Evolutionary conservation across 2,329 filamentous ascomycete genomes (phyloP).

Genomic region (Tolypocladium endophyticum): DNA sequence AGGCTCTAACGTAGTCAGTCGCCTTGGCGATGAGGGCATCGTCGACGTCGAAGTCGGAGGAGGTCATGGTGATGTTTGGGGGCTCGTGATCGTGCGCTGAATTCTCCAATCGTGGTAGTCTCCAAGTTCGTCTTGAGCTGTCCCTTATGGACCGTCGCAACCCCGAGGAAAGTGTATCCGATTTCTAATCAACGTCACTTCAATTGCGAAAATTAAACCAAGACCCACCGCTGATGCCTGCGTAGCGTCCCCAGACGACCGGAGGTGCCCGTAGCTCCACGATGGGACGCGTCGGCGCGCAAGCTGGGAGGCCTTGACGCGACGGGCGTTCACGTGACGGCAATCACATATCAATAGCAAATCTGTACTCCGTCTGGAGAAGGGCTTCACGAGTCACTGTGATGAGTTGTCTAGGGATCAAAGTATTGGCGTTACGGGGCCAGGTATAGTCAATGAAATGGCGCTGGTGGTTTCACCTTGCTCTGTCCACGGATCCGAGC

Average conservation of each 20-base stretch:
- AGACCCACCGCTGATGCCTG: background rate
- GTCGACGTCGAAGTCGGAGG: slow-evolving; percentile 14
- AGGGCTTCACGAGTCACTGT: background rate
- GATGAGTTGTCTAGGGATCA: background rate
- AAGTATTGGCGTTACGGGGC: background rate
- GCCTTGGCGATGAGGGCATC: slow-evolving; percentile 43
- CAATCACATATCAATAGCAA: background rate
- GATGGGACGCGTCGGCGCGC: background rate
- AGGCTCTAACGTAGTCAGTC: slow-evolving; percentile 53
- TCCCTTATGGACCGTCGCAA: background rate
- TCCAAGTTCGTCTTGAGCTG: background rate
- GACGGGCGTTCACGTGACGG: background rate
- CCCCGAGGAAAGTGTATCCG: background rate
- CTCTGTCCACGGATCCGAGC: background rate
- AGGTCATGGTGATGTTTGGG: slow-evolving; percentile 9
- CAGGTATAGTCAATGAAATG: background rate
- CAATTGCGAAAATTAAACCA: background rate
- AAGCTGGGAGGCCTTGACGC: background rate
- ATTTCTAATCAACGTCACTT: background rate
- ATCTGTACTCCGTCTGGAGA: no score
- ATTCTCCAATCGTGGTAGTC: background rate
- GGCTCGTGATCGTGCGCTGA: background rate
- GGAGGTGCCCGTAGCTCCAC: background rate
- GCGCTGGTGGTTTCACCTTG: background rate
- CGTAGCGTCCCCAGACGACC: background rate